Evolutionary conservation across 768 basidiomycete species (phyloP), one percentile per base, ranked within the genome.

Genomic region (Termitomyces sp.): DNA sequence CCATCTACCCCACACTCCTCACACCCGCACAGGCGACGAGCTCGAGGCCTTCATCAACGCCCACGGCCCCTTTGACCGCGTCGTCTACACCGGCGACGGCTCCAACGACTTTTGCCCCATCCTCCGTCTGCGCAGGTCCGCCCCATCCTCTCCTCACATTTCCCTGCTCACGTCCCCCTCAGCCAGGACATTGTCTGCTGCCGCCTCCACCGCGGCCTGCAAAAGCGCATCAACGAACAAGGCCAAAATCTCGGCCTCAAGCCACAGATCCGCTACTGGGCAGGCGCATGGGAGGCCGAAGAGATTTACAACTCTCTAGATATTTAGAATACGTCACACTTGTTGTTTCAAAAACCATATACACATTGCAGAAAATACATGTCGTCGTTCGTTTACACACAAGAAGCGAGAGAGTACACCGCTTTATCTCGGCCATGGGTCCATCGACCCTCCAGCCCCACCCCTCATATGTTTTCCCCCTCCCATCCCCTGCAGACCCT

Each of bases 201-300:
- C 62, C 79, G 97, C 59, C 83, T 76, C 47, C 79, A 80, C 69
- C 85, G 89, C 54, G 93, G 89, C 43, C 75, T 99, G 44, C 84
- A 92, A 62, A 82, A 77, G 63, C 83, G 92, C 33, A 93, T 98
- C 62, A 75, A 76, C 40, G 77, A 78, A 49, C 91, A 97, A 57
- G 90, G 89, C 3, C 64, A 77, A 43, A 70, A 69, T 38, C 71
- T 72, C 11, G 90, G 90, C 11, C 78, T 97, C 58, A 80, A 82
- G 56, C 87, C 87, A 63, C 69, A 84, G 53, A 81, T 94, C 57
- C 76, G 83, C 62, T 88, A 91, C 67, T 98, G 96, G 96, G 82
- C 82, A 7, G 94, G 92, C 38, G 95, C 94, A 44, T 98, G 96
- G 96, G 93, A 98, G 68, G 86, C 94, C 46, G 96, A 98, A 69